These are phyloP conservation scores for Sporisorium iseilematis-ciliati DNA, from an alignment of 1,284 basidiomycete genomes.

Conservation along the genomic window DNA sequence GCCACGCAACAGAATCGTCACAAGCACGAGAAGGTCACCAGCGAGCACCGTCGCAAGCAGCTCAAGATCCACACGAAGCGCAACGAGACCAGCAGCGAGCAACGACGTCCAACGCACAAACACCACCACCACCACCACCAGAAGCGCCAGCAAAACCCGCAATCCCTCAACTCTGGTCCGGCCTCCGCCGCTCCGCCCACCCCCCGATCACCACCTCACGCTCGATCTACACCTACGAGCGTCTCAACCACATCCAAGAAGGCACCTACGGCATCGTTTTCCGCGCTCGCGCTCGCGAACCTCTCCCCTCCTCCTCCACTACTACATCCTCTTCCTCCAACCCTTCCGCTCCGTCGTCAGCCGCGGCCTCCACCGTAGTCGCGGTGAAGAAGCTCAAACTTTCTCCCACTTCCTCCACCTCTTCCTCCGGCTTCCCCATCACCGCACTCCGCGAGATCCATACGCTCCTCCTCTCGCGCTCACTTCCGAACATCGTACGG, in stretches of 20 bases:
- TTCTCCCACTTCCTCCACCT: conserved; percentile 78
- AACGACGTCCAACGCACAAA: not conserved
- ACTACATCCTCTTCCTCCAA: not conserved
- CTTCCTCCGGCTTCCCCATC: conserved; percentile 95
- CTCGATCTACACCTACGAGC: conserved; percentile 62
- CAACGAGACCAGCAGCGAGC: not conserved
- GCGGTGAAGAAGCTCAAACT: conserved; percentile 98
- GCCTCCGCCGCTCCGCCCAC: conserved; percentile 36
- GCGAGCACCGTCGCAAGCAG: not conserved
- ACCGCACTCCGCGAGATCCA: conserved; percentile 95
- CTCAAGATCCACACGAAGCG: not conserved
- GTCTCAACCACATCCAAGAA: conserved; percentile 97
- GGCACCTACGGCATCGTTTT: conserved; percentile 98
- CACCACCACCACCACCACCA: not conserved
- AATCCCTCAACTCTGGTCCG: conserved; percentile 7
- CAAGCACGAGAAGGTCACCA: not conserved
- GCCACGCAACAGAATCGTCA: too few relatives aligned
- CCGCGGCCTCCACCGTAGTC: conserved; percentile 71
- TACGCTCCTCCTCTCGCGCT: conserved; percentile 79
- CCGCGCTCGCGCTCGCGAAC: conserved; percentile 76
- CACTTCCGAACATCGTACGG: conserved; percentile 92
- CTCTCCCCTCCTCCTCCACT: not conserved
- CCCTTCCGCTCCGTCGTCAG: not conserved
- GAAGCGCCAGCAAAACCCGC: not conserved
- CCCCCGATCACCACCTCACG: conserved; percentile 55